Conservation (phyloP, 352 stramenopile species). For the Peronospora destructor region DNA sequence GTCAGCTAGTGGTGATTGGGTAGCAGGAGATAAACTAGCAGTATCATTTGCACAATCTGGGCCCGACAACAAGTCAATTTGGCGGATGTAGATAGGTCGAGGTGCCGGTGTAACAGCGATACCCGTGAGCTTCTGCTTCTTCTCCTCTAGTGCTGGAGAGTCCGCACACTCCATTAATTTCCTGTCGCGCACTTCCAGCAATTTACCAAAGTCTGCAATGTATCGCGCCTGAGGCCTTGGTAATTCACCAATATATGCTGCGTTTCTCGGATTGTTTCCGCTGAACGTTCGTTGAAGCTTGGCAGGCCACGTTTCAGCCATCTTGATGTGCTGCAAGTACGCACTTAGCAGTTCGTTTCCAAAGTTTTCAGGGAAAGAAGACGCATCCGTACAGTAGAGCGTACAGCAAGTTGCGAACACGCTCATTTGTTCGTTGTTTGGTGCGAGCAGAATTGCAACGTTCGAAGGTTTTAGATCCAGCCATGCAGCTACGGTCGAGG, state of each 20-base stretch:
- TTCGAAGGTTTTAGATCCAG: slow-evolving; percentile 70
- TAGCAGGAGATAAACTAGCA: slow-evolving; percentile 3
- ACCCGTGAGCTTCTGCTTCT: slow-evolving; percentile 75
- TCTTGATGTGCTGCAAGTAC: slow-evolving; percentile 70
- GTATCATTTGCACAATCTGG: slow-evolving; percentile 16
- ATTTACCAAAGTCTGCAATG: slow-evolving; percentile 66
- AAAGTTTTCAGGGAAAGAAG: slow-evolving; percentile 62
- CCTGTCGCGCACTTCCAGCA: slow-evolving; percentile 69
- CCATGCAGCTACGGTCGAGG: slow-evolving; percentile 78
- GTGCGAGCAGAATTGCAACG: slow-evolving; percentile 70
- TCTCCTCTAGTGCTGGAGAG: slow-evolving; percentile 42
- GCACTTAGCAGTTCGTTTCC: slow-evolving; percentile 63
- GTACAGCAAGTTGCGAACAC: slow-evolving; percentile 84
- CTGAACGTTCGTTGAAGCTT: slow-evolving; percentile 79
- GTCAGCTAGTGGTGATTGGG: slow-evolving; percentile 15
- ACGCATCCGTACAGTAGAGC: slow-evolving; percentile 66
- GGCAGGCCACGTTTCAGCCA: slow-evolving; percentile 61
- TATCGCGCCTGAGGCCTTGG: slow-evolving; percentile 74
- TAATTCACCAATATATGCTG: slow-evolving; percentile 52
- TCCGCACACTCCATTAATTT: slow-evolving; percentile 46
- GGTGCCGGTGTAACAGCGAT: slow-evolving; percentile 61
- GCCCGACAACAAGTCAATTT: slow-evolving; percentile 52
- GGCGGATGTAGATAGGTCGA: slow-evolving; percentile 70
- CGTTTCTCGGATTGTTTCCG: slow-evolving; percentile 58
- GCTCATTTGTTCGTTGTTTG: slow-evolving; percentile 84